Evolutionary conservation across 2,329 filamentous ascomycete species (phyloP), one percentile per base, ranked within the genome.

Genomic region (Diaporthe citriasiana): DNA sequence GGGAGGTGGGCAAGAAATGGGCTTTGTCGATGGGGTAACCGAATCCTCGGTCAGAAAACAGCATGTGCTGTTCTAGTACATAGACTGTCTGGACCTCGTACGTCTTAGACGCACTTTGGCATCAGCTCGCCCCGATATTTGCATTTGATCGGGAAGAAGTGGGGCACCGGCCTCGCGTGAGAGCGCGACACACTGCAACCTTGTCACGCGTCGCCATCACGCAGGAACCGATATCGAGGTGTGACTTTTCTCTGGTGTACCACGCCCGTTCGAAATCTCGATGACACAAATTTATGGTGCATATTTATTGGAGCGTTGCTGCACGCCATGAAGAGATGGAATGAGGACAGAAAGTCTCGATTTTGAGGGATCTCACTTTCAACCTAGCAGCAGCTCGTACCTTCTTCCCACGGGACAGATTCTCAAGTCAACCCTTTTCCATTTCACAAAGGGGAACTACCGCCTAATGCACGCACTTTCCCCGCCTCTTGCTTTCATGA

Each of bases 121-220:
- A 22, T 66, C 63, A 66, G 63, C 45, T 13, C 10, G 33, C 59
- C 70, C 69, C 70, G 70, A 60, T 72, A 72, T 7, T 17, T 57
- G 33, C 47, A 74, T 65, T 10, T 17, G 8, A 1, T 12, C 35
- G 60, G 53, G 10, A 30, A 56, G 63, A 45, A 35, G 35, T 56
- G 53, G 73, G 53, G 59, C 72, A 22, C 33, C 19, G 4, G 47
- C 55, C 51, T 59, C 75, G 50, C 73, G 73, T 76, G 76, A 75
- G 68, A 68, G 72, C 74, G 76, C 74, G 73, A 73, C 71, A 30
- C 69, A 19, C 51, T 35, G 60, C 50, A 70, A 70, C 72, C 50
- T 63, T 69, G 69, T 75, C 73, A 73, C 73, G 73, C 71, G 55
- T 73, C 47, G 47, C 55, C 63, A 70, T 74, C 73, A 74, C 73